Conservation (phyloP, 1,284 basidiomycete genomes). For the Thelephora terrestris region DNA sequence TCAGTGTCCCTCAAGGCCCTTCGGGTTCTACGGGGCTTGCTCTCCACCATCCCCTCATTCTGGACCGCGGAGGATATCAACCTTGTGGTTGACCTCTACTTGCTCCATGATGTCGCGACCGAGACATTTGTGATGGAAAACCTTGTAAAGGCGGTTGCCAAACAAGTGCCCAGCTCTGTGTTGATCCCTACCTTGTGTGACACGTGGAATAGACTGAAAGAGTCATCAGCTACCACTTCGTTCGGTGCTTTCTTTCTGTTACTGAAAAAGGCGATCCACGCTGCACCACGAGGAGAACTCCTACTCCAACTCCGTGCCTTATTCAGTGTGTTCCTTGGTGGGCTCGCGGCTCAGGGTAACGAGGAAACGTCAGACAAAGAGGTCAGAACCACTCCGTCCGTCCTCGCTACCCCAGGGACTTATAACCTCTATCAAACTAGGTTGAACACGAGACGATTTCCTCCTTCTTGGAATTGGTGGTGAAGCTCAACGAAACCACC, state of each 20-base stretch:
- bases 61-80: constrained; percentile 55
- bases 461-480: constrained; percentile 82
- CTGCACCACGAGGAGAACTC: constrained; percentile 55
- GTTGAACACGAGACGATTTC: constrained; percentile 47
- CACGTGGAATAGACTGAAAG: constrained; percentile 46
- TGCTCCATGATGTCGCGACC: constrained; percentile 27
- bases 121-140: constrained; percentile 23
- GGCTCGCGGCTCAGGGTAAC: constrained; percentile 54
- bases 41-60: constrained; percentile 59
- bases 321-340: constrained; percentile 78
- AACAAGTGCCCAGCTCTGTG: constrained; percentile 57
- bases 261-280: constrained; percentile 54
- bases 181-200: constrained; percentile 55
- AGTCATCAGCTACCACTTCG: constrained; percentile 14
- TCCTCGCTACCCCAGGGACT: constrained; percentile 6
- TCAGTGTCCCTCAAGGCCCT: constrained; percentile 29
- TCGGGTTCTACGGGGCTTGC: constrained; percentile 42
- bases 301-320: constrained; percentile 61
- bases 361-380: constrained; percentile 21
- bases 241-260: constrained; percentile 39
- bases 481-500: constrained; percentile 88
- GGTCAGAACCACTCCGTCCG: constrained; percentile 19
- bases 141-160: constrained; percentile 50
- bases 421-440: constrained; percentile 21
- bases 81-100: constrained; percentile 44